phyloP scores from a whole-genome alignment of 2,329 filamentous ascomycete genomes.

The Fusarium sp. region DNA sequence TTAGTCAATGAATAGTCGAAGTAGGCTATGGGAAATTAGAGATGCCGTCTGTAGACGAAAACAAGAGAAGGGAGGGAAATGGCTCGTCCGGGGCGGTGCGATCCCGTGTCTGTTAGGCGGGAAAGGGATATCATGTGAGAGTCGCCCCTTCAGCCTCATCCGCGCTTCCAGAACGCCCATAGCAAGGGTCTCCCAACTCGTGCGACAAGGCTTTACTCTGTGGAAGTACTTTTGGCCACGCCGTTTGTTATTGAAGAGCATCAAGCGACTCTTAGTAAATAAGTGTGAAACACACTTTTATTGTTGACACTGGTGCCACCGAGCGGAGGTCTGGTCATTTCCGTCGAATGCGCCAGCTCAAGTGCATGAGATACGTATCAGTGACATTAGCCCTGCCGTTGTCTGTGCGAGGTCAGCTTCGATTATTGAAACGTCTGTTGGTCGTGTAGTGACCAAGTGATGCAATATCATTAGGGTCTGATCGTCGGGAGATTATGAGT shows the following conservation, averaged over 20 bases:
- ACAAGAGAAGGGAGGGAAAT: conserved; percentile 11
- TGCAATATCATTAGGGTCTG: conserved; percentile 17
- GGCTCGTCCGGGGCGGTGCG: conserved; percentile 26
- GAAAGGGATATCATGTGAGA: conserved; percentile 10
- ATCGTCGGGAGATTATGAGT: conserved; percentile 15
- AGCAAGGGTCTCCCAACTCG: background rate
- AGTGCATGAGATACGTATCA: background rate
- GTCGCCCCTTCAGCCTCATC: conserved; percentile 23
- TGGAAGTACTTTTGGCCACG: background rate
- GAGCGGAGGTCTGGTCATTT: conserved; percentile 29
- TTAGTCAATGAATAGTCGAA: conserved; percentile 1
- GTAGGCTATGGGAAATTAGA: background rate
- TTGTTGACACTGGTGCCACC: conserved; percentile 7
- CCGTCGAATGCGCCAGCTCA: conserved; percentile 8
- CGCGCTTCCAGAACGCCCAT: conserved; percentile 22
- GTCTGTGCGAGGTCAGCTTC: conserved; percentile 22
- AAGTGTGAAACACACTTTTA: conserved; percentile 1
- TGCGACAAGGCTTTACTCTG: background rate
- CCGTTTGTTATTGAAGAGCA: background rate
- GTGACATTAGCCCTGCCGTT: background rate
- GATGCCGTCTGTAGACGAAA: background rate
- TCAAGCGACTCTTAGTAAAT: background rate
- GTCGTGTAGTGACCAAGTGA: conserved; percentile 1
- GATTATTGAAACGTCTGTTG: conserved; percentile 11
- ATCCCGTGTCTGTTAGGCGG: conserved; percentile 25